Evolutionary conservation across 2,329 filamentous ascomycete species (phyloP).

Genomic region (Pseudocercospora fuligena): DNA sequence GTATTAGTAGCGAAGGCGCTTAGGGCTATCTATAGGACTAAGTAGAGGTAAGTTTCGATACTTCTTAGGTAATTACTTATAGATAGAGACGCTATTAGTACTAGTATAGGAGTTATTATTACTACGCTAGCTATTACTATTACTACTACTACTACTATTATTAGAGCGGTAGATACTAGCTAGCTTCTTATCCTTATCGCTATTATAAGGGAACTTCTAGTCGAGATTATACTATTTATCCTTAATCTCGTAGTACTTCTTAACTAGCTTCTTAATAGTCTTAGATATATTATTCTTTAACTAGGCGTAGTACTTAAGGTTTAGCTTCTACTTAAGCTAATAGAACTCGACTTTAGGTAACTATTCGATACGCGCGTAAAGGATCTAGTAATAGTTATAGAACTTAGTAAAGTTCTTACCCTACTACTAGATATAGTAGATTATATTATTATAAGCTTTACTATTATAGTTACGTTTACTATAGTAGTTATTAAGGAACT

Average conservation of each 20-base stretch:
- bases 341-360: neutral
- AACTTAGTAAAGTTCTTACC: conserved; percentile 8
- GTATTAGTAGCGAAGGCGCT: neutral
- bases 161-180: neutral
- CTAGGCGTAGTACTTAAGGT: neutral
- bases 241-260: neutral
- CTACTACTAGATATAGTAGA: neutral
- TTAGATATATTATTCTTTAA: neutral
- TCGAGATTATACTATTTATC: neutral
- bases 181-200: neutral
- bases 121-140: neutral
- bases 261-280: neutral
- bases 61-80: neutral
- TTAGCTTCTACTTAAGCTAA: neutral
- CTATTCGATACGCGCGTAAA: neutral
- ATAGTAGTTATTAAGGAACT: neutral
- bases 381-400: conserved; percentile 3
- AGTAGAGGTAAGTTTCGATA: neutral
- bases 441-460: neutral
- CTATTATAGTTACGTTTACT: neutral
- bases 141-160: neutral
- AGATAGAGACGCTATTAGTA: neutral
- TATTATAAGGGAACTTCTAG: neutral
- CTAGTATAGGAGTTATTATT: neutral
- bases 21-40: neutral